phyloP scores from a whole-genome alignment of 164 flowering plant species.

The Chimonanthus praecox region DNA sequence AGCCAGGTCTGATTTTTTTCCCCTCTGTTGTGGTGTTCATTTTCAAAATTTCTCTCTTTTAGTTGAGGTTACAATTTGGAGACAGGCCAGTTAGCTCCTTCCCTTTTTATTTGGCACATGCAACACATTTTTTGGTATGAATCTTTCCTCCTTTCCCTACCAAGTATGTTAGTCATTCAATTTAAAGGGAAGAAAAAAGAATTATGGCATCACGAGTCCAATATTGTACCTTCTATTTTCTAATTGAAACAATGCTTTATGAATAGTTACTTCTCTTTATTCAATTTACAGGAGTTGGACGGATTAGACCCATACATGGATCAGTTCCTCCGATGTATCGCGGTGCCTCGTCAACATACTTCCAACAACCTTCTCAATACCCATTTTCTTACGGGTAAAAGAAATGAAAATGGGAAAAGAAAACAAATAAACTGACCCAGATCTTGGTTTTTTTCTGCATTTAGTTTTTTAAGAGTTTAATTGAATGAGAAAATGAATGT shows the following conservation, averaged over 20 bases:
- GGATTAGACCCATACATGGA: conserved; percentile 40
- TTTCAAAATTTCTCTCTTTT: background rate
- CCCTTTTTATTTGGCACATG: too few species aligned
- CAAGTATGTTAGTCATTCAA: too few species aligned
- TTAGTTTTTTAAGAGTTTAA: background rate
- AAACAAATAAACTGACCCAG: too few species aligned
- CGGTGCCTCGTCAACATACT: conserved; percentile 34
- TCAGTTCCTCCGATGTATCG: conserved; percentile 26
- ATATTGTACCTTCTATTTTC: too few species aligned
- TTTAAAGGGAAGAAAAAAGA: too few species aligned
- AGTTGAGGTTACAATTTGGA: too few species aligned
- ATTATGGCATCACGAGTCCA: too few species aligned
- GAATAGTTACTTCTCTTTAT: background rate
- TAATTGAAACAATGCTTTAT: too few species aligned
- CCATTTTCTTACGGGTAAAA: conserved; percentile 57
- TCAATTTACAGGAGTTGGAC: conserved; percentile 27
- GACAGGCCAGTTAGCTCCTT: too few species aligned
- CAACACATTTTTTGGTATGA: too few species aligned
- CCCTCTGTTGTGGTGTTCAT: too few species aligned
- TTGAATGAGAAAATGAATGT: background rate
- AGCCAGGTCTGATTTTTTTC: conserved; percentile 27
- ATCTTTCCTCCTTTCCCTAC: too few species aligned
- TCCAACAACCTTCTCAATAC: conserved; percentile 42
- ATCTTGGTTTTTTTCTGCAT: background rate
- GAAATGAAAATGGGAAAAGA: background rate